These are phyloP conservation scores for Triticum urartu DNA, from an alignment of 176 grass and related monocot species.

Conservation along the genomic window DNA sequence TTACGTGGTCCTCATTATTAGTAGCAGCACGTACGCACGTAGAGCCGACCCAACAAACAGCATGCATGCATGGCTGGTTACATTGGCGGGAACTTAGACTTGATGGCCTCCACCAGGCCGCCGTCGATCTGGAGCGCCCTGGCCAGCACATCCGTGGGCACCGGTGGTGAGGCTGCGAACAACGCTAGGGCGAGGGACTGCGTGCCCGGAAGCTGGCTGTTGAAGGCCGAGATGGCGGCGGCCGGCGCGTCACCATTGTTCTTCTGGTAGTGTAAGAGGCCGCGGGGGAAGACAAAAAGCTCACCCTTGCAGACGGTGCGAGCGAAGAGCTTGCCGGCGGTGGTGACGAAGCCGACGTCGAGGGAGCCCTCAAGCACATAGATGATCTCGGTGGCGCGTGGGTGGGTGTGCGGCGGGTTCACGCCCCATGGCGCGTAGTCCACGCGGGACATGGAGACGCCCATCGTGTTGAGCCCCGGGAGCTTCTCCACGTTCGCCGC, in stretches of 20 bases:
- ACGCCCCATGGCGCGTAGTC: slow-evolving; percentile 44
- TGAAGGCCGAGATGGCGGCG: slow-evolving; percentile 44
- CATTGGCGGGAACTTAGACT: slow-evolving; percentile 49
- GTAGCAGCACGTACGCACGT: too few species aligned
- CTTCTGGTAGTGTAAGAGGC: slow-evolving; percentile 74
- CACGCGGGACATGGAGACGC: slow-evolving; percentile 36
- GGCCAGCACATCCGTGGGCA: slow-evolving; percentile 49
- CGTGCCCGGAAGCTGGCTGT: slow-evolving; percentile 73
- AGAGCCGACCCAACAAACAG: too few species aligned
- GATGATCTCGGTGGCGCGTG: slow-evolving; percentile 72
- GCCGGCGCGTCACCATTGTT: slow-evolving; percentile 45
- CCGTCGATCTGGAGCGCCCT: slow-evolving; percentile 56
- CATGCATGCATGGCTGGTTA: neutral
- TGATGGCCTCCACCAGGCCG: slow-evolving; percentile 54
- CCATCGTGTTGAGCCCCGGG: slow-evolving; percentile 66
- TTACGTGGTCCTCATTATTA: too few species aligned
- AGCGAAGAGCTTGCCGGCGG: slow-evolving; percentile 37
- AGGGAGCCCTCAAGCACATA: slow-evolving; percentile 58
- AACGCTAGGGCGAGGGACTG: slow-evolving; percentile 42
- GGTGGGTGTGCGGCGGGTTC: slow-evolving; percentile 75
- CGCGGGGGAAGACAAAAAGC: slow-evolving; percentile 59
- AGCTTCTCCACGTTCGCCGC: slow-evolving; percentile 45
- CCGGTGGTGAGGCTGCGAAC: slow-evolving; percentile 44
- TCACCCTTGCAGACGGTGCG: slow-evolving; percentile 55
- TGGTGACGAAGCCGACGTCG: slow-evolving; percentile 22